Conservation (phyloP, 352 stramenopile genomes). For the Phytopythium mirpurense region DNA sequence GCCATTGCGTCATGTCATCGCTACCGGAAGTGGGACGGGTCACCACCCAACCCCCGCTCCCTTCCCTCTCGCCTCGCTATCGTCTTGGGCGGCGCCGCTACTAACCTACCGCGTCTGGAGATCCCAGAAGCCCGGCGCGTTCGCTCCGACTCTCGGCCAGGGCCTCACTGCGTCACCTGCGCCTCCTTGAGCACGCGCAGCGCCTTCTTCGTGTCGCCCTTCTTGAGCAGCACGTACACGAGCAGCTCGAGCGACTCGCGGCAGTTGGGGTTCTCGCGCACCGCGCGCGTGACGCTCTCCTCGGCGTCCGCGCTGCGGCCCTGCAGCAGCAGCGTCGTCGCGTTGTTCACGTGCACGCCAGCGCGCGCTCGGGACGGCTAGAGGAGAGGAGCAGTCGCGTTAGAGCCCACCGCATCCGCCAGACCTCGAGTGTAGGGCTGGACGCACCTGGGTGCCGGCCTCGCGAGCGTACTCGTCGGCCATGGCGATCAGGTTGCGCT, state of each 20-base stretch:
- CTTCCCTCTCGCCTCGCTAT: too few species aligned
- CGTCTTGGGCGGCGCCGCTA: too few species aligned
- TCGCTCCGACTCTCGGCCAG: too few species aligned
- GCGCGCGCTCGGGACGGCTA: constrained; percentile 62
- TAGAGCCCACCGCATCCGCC: background rate
- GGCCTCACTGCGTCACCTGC: constrained; percentile 51
- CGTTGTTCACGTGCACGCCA: constrained; percentile 84
- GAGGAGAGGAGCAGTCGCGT: background rate
- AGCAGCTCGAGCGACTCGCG: constrained; percentile 81
- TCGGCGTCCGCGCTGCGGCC: constrained; percentile 68
- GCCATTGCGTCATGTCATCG: background rate
- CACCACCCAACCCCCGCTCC: too few species aligned
- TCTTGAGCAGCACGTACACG: constrained; percentile 87
- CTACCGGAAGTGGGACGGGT: too few species aligned
- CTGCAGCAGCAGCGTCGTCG: constrained; percentile 72
- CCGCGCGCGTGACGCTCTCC: constrained; percentile 78
- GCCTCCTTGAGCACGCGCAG: constrained; percentile 84
- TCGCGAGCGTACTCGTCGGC: constrained; percentile 78
- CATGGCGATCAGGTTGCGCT: constrained; percentile 67
- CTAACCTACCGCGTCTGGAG: background rate
- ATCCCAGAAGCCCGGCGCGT: too few species aligned
- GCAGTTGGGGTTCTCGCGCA: constrained; percentile 77
- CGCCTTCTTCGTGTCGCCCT: constrained; percentile 86
- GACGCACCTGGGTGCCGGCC: constrained; percentile 59
- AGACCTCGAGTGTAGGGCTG: background rate